Evolutionary conservation across 2,329 filamentous ascomycete genomes (phyloP).

Genomic region (Aspergillus quadricinctus): DNA sequence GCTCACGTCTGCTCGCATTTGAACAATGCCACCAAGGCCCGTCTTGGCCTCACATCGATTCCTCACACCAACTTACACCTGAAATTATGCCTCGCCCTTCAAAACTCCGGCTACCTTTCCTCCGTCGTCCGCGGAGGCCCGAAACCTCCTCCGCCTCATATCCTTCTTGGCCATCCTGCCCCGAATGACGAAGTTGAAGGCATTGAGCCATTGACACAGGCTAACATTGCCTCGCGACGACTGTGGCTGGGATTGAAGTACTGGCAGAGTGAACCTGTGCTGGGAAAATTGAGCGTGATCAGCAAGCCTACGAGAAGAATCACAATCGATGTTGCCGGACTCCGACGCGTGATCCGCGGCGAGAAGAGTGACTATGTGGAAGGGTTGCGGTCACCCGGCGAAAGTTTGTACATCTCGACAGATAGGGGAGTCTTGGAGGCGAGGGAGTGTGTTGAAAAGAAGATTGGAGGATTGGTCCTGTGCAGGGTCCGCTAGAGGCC

Average conservation of each 20-base stretch:
- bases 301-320: constrained; percentile 71
- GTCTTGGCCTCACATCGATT: constrained; percentile 78
- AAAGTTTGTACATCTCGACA: constrained; percentile 76
- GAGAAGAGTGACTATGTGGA: constrained; percentile 62
- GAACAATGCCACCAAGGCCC: constrained; percentile 81
- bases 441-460: constrained; percentile 75
- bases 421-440: constrained; percentile 74
- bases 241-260: constrained; percentile 92
- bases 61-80: constrained; percentile 78
- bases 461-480: constrained; percentile 73
- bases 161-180: constrained; percentile 49
- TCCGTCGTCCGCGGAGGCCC: constrained; percentile 71
- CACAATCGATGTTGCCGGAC: constrained; percentile 57
- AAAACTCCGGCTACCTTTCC: constrained; percentile 76
- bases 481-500: constrained; percentile 55
- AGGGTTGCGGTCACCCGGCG: constrained; percentile 70
- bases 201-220: constrained; percentile 56
- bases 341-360: constrained; percentile 66
- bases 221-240: constrained; percentile 69
- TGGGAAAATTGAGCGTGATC: constrained; percentile 62
- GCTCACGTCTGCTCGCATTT: constrained; percentile 83
- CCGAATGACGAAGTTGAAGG: constrained; percentile 34
- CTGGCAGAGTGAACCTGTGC: constrained; percentile 74
- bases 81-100: constrained; percentile 67
- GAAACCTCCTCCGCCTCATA: constrained; percentile 50